phyloP scores from a whole-genome alignment of 148 eudicot genomes.

The Beta vulgaris region DNA sequence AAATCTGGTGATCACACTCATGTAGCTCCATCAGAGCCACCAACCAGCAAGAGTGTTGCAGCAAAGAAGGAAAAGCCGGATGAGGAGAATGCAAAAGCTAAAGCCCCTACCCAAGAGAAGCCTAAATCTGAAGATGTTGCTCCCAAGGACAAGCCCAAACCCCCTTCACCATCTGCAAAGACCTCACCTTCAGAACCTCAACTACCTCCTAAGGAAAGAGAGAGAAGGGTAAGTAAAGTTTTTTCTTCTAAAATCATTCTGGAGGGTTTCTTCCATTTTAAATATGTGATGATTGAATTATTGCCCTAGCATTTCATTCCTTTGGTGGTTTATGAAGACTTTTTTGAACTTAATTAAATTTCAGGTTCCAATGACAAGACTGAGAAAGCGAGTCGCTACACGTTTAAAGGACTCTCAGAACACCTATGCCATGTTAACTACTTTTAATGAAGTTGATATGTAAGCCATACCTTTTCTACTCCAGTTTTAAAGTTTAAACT shows the following conservation, averaged over 20 bases:
- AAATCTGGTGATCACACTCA: constrained; percentile 65
- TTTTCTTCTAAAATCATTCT: neutral
- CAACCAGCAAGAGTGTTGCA: constrained; percentile 49
- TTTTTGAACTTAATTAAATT: neutral
- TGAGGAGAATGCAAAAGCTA: constrained; percentile 47
- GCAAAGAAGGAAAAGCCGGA: constrained; percentile 39
- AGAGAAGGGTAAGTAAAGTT: constrained; percentile 68
- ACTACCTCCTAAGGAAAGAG: constrained; percentile 96
- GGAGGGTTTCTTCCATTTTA: neutral
- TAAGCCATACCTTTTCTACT: constrained; percentile 33
- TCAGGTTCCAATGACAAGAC: constrained; percentile 98
- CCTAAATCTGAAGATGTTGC: constrained; percentile 48
- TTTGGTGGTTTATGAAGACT: neutral
- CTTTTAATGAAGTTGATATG: constrained; percentile 96
- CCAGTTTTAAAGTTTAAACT: no score
- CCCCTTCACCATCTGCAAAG: constrained; percentile 48
- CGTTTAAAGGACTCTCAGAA: constrained; percentile 95
- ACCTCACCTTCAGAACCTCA: constrained; percentile 76
- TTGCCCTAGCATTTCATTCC: neutral
- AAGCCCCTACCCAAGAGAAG: constrained; percentile 41
- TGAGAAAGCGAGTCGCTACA: constrained; percentile 88
- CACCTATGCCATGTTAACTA: constrained; percentile 92
- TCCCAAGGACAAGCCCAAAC: constrained; percentile 49
- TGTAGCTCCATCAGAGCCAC: constrained; percentile 73
- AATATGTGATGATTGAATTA: neutral